These are phyloP conservation scores for Friedmanniomyces endolithicus DNA, from an alignment of 495 filamentous ascomycete genomes.

Conservation along the genomic window DNA sequence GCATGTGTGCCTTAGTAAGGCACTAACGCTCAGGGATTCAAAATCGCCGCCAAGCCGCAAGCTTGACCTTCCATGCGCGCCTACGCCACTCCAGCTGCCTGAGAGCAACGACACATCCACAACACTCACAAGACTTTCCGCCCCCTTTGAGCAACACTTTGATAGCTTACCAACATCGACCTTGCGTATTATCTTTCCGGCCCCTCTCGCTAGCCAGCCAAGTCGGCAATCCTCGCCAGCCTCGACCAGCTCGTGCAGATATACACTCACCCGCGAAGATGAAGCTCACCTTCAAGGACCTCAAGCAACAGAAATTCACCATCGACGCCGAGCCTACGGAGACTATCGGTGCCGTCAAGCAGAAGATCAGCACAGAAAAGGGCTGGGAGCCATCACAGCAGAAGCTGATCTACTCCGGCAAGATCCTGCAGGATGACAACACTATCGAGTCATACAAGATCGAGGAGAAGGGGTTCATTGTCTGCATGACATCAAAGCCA, in stretches of 20 bases:
- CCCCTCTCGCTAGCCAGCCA: no score
- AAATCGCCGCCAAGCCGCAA: background rate
- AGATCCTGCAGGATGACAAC: conserved; percentile 94
- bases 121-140: no score
- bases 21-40: no score
- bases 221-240: no score
- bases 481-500: conserved; percentile 91
- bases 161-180: no score
- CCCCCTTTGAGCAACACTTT: no score
- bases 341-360: conserved; percentile 75
- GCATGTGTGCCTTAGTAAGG: background rate
- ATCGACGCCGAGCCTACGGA: conserved; percentile 89
- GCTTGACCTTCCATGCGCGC: no score
- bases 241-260: no score
- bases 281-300: conserved; percentile 50
- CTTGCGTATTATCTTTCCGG: no score
- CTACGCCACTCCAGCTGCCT: no score
- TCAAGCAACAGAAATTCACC: conserved; percentile 95
- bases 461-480: conserved; percentile 97
- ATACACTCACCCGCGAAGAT: background rate
- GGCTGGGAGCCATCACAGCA: conserved; percentile 78
- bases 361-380: conserved; percentile 76
- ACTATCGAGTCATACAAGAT: conserved; percentile 93
- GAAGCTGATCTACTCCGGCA: conserved; percentile 97
- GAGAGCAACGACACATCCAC: no score